phyloP scores from a whole-genome alignment of 805 yeast genomes.

The Saturnispora kantuleensis region DNA sequence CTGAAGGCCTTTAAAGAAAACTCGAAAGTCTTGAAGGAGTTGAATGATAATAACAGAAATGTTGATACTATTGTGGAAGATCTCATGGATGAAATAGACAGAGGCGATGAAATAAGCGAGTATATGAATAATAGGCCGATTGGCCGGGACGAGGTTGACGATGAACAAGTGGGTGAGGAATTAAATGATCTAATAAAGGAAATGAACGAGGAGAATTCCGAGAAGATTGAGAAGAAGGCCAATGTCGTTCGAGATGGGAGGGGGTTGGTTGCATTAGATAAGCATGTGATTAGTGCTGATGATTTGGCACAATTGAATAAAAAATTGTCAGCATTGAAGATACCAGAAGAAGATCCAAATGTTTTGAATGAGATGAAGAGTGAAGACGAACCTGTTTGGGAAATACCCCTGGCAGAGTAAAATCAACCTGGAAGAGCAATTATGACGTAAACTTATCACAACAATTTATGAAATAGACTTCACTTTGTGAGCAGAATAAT shows the following conservation, averaged over 20 bases:
- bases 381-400: no score
- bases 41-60: slow-evolving; percentile 16
- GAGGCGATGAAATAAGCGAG: slow-evolving; percentile 14
- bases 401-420: no score
- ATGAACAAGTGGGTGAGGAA: slow-evolving; percentile 20
- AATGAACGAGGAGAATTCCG: slow-evolving; percentile 4
- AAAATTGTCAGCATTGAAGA: slow-evolving; percentile 8
- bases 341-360: slow-evolving; percentile 7
- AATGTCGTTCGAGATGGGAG: not conserved
- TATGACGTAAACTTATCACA: no score
- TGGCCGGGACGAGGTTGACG: slow-evolving; percentile 10
- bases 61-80: slow-evolving; percentile 18
- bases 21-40: slow-evolving; percentile 16
- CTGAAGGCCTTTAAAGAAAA: slow-evolving; percentile 20
- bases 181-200: slow-evolving; percentile 11
- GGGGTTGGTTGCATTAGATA: no score
- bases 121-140: slow-evolving; percentile 9
- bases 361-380: no score
- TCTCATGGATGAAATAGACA: slow-evolving; percentile 13
- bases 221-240: slow-evolving; percentile 1
- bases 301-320: slow-evolving; percentile 4
- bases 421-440: no score
- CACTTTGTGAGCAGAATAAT: no score
- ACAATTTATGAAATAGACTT: no score
- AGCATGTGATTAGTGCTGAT: not conserved